Conservation (phyloP, 352 stramenopile species). For the Phytophthora hibernalis region DNA sequence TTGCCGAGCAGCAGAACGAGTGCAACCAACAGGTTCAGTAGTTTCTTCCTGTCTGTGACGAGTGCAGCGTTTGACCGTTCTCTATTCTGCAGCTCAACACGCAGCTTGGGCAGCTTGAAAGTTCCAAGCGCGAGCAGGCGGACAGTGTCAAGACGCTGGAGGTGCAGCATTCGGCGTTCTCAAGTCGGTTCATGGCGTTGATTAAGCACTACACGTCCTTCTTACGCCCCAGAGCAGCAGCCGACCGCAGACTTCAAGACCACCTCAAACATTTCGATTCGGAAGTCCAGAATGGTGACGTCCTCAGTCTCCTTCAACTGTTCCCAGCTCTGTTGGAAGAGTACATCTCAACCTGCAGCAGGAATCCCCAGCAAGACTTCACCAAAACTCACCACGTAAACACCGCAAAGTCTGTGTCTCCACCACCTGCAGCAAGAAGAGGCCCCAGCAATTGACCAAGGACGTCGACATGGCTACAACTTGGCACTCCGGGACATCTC, state of each 20-base stretch:
- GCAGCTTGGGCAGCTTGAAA: conserved; percentile 26
- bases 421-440: conserved; percentile 2
- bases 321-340: conserved; percentile 63
- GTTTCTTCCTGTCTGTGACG: too few relatives aligned
- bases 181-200: conserved; percentile 22
- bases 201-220: conserved; percentile 30
- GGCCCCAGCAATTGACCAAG: neutral
- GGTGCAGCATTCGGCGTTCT: conserved; percentile 20
- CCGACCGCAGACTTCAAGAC: conserved; percentile 24
- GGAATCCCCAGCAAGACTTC: neutral
- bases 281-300: conserved; percentile 41
- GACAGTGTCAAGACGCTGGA: conserved; percentile 20
- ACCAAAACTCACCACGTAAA: neutral
- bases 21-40: conserved; percentile 38
- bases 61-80: conserved; percentile 1
- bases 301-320: conserved; percentile 54
- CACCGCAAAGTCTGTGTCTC: neutral
- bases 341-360: conserved; percentile 30
- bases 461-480: conserved; percentile 11
- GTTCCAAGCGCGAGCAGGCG: conserved; percentile 19
- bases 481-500: neutral
- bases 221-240: conserved; percentile 21
- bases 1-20: conserved; percentile 49
- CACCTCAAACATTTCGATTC: conserved; percentile 22
- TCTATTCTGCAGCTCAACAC: conserved; percentile 13